Conservation (phyloP, 345 rosid genomes). For the Eutrema yunnanense region DNA sequence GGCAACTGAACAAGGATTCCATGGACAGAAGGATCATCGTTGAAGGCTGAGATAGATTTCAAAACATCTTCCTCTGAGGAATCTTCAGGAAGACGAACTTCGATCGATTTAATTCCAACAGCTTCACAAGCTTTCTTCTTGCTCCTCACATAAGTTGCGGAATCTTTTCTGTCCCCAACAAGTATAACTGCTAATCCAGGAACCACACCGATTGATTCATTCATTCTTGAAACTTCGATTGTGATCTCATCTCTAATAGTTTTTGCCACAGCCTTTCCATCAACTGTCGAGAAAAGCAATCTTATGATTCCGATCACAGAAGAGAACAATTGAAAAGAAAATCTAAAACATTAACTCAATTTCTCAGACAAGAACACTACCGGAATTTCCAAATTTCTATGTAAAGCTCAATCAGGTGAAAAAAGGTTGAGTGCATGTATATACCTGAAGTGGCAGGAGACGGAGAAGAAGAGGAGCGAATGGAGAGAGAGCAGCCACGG, state of each 20-base stretch:
- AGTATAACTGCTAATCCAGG: constrained; percentile 87
- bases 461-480: constrained; percentile 21
- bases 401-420: not conserved
- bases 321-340: not conserved
- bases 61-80: constrained; percentile 63
- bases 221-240: constrained; percentile 62
- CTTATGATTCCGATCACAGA: not conserved
- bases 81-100: constrained; percentile 51
- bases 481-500: constrained; percentile 11
- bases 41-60: constrained; percentile 48
- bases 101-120: constrained; percentile 71
- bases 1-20: constrained; percentile 96
- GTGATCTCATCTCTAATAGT: constrained; percentile 63
- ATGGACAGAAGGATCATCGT: constrained; percentile 65
- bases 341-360: too few species aligned
- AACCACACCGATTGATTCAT: constrained; percentile 58
- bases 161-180: constrained; percentile 79
- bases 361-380: not conserved
- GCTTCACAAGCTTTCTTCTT: constrained; percentile 84
- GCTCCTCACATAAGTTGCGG: constrained; percentile 77
- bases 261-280: constrained; percentile 71
- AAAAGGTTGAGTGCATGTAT: not conserved
- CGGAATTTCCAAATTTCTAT: not conserved
- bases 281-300: not conserved
- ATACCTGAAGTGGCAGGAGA: too few species aligned